Base-by-base conservation (phyloP, 2,329 filamentous ascomycete genomes). In the Neurospora sp. region DNA sequence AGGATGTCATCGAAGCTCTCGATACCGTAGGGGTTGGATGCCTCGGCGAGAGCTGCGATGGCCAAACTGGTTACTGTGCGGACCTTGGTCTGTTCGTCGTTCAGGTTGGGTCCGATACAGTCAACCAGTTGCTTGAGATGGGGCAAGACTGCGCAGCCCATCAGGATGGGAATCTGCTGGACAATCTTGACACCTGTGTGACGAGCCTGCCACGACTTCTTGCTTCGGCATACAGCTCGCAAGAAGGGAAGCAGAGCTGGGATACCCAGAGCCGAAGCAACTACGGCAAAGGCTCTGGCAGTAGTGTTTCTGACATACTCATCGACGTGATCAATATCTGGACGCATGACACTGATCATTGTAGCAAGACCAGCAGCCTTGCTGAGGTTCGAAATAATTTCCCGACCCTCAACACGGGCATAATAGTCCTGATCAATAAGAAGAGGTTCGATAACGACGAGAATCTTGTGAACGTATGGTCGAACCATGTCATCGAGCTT, bases 351-450 rank as follows among this genome's bases (percentile, higher is more conserved):
- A 82, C 93, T 97, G 79, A 99, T 99, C 96, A 99, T 99, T 75
- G 96, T 96, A 19, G 96, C 96, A 69, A 99, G 87, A 78, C 96
- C 96, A 72, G 96, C 96, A 33, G 96, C 96, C 81, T 99, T 99
- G 78, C 92, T 92, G 67, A 99, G 88, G 79, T 99, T 99, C 69
- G 95, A 98, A 76, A 99, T 99, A 76, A 99, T 99, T 80, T 99
- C 96, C 75, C 96, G 92, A 80, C 96, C 96, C 81, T 99, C 96
- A 5, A 99, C 96, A 79, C 96, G 91, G 57, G 96, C 96, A 80
- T 99, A 99, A 82, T 99, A 99, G 82, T 99, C 96, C 82, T 99
- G 96, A 78, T 99, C 96, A 77, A 99, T 99, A 74, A 99, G 91
- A 67, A 99, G 85, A n/a, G 96, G 96, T 80, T 99, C 96, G 76